Evolutionary conservation across 176 grass and related monocot genomes (phyloP).

Genomic region (Triticum urartu): DNA sequence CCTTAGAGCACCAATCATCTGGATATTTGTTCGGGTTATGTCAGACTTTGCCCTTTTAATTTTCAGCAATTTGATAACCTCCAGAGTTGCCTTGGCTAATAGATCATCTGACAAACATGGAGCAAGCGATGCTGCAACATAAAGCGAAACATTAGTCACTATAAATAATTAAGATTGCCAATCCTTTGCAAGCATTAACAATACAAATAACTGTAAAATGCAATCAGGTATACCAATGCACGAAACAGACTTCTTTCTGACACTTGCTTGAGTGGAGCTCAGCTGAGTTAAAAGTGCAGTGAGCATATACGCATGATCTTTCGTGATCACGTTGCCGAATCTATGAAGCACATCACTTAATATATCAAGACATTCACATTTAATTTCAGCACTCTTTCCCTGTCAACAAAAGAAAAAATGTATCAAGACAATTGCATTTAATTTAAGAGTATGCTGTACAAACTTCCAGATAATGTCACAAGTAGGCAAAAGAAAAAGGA

Average conservation of each 20-base stretch:
- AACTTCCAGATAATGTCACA: background rate
- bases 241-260: conserved; percentile 91
- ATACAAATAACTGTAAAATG: background rate
- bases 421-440: background rate
- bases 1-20: conserved; percentile 98
- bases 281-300: conserved; percentile 68
- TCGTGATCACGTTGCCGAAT: conserved; percentile 84
- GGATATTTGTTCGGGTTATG: conserved; percentile 87
- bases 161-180: background rate
- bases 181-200: background rate
- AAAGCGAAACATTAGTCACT: background rate
- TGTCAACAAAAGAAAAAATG: conserved; percentile 40
- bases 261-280: conserved; percentile 76
- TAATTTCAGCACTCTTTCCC: conserved; percentile 87
- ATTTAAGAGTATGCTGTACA: background rate
- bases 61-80: conserved; percentile 77
- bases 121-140: conserved; percentile 81
- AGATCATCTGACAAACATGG: conserved; percentile 87
- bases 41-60: conserved; percentile 70
- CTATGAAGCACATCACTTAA: conserved; percentile 82
- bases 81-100: conserved; percentile 74
- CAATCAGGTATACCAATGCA: conserved; percentile 65
- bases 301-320: conserved; percentile 79
- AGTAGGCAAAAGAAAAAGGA: background rate
- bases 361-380: conserved; percentile 97